These are phyloP conservation scores for Veloboletus limbatus DNA, from an alignment of 1,284 basidiomycete species.

Conservation along the genomic window DNA sequence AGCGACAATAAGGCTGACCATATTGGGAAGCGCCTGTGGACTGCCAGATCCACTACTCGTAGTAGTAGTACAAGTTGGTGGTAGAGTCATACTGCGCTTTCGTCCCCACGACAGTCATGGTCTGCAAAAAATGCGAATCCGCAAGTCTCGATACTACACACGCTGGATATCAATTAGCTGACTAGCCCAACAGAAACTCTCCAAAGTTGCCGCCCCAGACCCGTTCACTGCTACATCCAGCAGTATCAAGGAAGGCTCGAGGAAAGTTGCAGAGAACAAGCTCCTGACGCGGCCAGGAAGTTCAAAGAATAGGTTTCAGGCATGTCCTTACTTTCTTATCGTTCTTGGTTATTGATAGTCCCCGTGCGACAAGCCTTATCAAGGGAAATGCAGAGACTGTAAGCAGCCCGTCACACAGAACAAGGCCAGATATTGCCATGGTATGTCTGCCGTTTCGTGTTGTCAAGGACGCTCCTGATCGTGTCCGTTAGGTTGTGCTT, in stretches of 20 bases:
- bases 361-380: slow-evolving; percentile 58
- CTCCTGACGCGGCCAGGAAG: slow-evolving; percentile 60
- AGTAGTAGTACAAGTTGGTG: no score
- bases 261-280: slow-evolving; percentile 83
- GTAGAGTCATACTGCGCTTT: no score
- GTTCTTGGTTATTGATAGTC: slow-evolving; percentile 3
- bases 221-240: slow-evolving; percentile 70
- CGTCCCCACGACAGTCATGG: slow-evolving; percentile 51
- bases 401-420: slow-evolving; percentile 80
- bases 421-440: slow-evolving; percentile 81
- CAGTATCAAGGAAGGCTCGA: slow-evolving; percentile 73
- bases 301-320: slow-evolving; percentile 73
- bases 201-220: slow-evolving; percentile 78
- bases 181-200: slow-evolving; percentile 59
- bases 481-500: slow-evolving; percentile 65
- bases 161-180: slow-evolving; percentile 10
- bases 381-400: slow-evolving; percentile 80
- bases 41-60: no score
- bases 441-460: slow-evolving; percentile 38
- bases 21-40: slow-evolving; percentile 21
- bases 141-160: slow-evolving; percentile 37
- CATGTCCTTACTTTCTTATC: slow-evolving; percentile 32
- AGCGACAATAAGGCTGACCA: slow-evolving; percentile 29
- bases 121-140: slow-evolving; percentile 74
- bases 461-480: slow-evolving; percentile 1